Conservation (phyloP, 331 rosid species). For the Saraca asoca region DNA sequence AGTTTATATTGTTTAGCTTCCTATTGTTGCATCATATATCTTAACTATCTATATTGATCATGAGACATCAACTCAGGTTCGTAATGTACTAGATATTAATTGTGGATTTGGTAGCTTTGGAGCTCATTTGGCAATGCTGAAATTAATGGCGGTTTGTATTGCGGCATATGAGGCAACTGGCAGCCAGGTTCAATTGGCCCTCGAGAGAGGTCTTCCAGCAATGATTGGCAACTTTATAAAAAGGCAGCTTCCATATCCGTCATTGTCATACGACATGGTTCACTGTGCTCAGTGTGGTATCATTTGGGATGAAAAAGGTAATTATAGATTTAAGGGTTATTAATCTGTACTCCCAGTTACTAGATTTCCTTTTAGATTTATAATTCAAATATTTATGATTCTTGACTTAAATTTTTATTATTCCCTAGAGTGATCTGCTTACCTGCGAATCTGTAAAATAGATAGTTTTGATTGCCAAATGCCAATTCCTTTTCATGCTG, state of each 20-base stretch:
- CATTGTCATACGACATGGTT: slow-evolving; percentile 90
- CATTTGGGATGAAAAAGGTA: slow-evolving; percentile 85
- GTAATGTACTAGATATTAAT: slow-evolving; percentile 74
- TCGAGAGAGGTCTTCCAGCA: slow-evolving; percentile 99
- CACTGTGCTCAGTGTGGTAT: slow-evolving; percentile 96
- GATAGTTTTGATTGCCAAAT: too few species aligned
- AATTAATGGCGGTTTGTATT: slow-evolving; percentile 84
- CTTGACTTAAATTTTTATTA: not conserved
- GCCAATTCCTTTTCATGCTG: too few species aligned
- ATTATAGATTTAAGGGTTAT: too few species aligned
- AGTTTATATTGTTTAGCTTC: slow-evolving; percentile 16
- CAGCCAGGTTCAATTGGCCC: slow-evolving; percentile 98
- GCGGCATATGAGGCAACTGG: slow-evolving; percentile 97
- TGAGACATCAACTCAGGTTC: slow-evolving; percentile 62
- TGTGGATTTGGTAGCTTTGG: slow-evolving; percentile 99
- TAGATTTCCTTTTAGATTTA: too few species aligned
- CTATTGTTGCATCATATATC: slow-evolving; percentile 24
- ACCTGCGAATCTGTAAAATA: too few species aligned
- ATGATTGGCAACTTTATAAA: slow-evolving; percentile 77
- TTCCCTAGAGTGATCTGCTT: not conserved
- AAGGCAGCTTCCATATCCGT: slow-evolving; percentile 90
- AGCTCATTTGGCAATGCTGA: slow-evolving; percentile 80
- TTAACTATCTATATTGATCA: slow-evolving; percentile 36
- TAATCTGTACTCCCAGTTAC: too few species aligned
- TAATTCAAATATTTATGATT: too few species aligned